Base-by-base conservation (phyloP, 2,329 filamentous ascomycete genomes). In the Colletotrichum tamarilloi region DNA sequence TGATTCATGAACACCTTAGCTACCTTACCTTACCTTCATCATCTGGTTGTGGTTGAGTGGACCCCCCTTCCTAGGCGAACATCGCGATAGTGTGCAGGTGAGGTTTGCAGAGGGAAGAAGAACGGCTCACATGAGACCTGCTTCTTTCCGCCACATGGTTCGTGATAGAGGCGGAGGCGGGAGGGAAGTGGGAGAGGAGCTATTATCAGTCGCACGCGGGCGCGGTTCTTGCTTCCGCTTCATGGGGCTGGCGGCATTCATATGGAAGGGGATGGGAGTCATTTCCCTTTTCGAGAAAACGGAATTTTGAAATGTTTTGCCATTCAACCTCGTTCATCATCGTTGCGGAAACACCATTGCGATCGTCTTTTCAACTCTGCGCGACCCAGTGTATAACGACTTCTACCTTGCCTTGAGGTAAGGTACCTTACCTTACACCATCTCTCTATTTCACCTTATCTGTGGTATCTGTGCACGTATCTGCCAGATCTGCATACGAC, bases 131-230 rank as follows among this genome's bases (percentile, higher is more conserved):
- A 49, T 49, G 42, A 49, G 42, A 49, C 42, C 42, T 49, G 42
- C 14, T 42, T 49, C 19, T n/a, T 49, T 49, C 42, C 42, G 42
- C 42, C 42, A 49, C 42, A 49, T 49, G 42, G 42, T 49, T 49
- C 19, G 7, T 49, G 7, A n/a, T 49, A n/a, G 42, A 49, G 42
- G 42, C 42, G 42, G 19, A 49, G 42, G 42, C 42, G 7, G 38
- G 59, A 62, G 24, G 19, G 59, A 19, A 38, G 35, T 16, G 16
- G 35, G 19, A n/a, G 28, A 12, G 22, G 49, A n/a, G 49, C n/a
- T 53, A 65, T 52, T 53, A 65, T 52, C 49, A 26, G 16, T 55
- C 52, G 57, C 52, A 57, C 52, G 52, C 49, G 30, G 49, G 55
- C 62, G 24, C 32, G 52, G 28, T 52, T 56, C 46, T 42, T 57